Evolutionary conservation across 2,329 filamentous ascomycete genomes (phyloP).

Genomic region (Penicillium sp.): DNA sequence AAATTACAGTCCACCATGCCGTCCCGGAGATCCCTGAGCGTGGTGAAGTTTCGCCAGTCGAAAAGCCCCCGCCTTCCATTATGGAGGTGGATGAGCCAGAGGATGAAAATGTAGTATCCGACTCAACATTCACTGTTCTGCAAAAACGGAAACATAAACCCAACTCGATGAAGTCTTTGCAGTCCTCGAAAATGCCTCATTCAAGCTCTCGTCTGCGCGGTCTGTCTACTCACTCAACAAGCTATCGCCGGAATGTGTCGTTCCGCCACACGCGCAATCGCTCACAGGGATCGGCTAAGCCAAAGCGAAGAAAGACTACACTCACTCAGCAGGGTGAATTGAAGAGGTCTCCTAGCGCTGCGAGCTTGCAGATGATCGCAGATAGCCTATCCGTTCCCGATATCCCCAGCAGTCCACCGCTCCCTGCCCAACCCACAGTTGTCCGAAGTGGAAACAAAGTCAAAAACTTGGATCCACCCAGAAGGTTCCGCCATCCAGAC

Average conservation of each 20-base stretch:
- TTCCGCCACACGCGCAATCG: conserved; percentile 58
- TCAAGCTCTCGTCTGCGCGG: conserved; percentile 45
- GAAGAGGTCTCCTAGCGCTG: conserved; percentile 24
- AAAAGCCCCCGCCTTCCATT: conserved; percentile 20
- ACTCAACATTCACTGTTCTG: conserved; percentile 33
- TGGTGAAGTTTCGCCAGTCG: conserved; percentile 4
- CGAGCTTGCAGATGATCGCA: conserved; percentile 26
- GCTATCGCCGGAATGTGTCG: conserved; percentile 63
- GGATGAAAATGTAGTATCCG: not conserved
- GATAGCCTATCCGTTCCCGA: conserved; percentile 22
- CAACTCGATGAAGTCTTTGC: conserved; percentile 40
- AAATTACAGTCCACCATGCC: conserved; percentile 66
- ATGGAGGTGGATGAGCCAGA: conserved; percentile 23
- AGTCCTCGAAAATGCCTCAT: conserved; percentile 49
- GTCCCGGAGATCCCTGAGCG: conserved; percentile 14
- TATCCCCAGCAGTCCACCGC: conserved; percentile 37
- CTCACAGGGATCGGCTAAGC: conserved; percentile 31
- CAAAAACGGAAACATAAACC: conserved; percentile 33
- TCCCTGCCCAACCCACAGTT: conserved; percentile 42
- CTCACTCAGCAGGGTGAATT: conserved; percentile 25
- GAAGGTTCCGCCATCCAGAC: conserved; percentile 44
- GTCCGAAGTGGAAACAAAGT: conserved; percentile 34
- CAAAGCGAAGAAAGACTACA: conserved; percentile 20
- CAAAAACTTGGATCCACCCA: conserved; percentile 37
- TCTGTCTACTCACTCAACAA: conserved; percentile 46